Base-by-base conservation (phyloP, 2,329 filamentous ascomycete species). In the Ophioceras dolichostomum region DNA sequence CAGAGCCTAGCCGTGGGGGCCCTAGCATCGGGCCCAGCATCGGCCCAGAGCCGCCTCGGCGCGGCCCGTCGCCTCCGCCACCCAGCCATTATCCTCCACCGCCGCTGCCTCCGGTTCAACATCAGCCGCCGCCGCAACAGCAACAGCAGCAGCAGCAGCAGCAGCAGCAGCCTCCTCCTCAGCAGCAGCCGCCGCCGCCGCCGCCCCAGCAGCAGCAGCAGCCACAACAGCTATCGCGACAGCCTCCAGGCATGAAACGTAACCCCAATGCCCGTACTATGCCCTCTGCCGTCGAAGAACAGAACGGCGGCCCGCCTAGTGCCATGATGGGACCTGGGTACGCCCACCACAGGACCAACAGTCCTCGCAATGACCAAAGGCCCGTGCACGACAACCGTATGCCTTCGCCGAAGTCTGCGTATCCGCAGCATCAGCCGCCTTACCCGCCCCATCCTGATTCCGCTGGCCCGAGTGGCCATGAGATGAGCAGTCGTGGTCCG, bases 341-440 rank as follows among this genome's bases (percentile, higher is more conserved):
- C n/a, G n/a, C 80, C 14, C 94, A 89, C 62, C 76, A 30, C 14
- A 29, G 79, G 40, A 74, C 79, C 21, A 77, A 77, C 49, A 93
- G 83, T 55, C 84, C 88, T 41, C 76, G 84, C n/a, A 76, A 82
- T 36, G 89, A 95, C 46, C 79, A 87, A 33, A 76, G 87, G 37
- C 81, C 83, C 2, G 71, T 91, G 44, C 74, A 89, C 46, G 88
- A 94, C 46, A 85, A 81, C 52, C 78, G 83, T 42, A 83, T 88
- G 60, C 76, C 84, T n/a, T 95, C 89, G n/a, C 88, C 88, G 41
- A 88, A 87, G 51, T 82, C 85, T 28, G 78, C 76, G 7, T 94
- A 91, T 51, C 79, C 82, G 5, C 84, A 88, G 50, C 83, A 84
- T 44, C 83, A 80, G 45, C 61, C 67, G 21, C 57, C 62, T 0